Percentiles rank a stretch among this genome's conserved stretches.
phyloP scores from a whole-genome alignment of 371 early-diverging fungal genomes.

The Mucor lusitanicus region DNA sequence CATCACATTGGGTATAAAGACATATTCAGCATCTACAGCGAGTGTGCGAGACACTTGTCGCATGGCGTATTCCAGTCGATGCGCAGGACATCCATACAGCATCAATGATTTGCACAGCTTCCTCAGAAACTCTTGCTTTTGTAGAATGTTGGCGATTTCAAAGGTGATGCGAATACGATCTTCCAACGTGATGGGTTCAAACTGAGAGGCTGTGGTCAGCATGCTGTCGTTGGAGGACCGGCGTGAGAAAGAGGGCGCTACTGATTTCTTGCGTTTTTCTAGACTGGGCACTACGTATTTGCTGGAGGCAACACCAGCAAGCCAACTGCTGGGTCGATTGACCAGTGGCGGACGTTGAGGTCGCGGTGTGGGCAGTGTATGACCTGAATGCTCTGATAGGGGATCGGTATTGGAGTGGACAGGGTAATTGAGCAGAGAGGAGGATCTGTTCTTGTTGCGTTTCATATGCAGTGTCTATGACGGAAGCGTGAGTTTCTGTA shows the following conservation, averaged over 20 bases:
- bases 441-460: slow-evolving; percentile 2
- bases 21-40: slow-evolving; percentile 68
- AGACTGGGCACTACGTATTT: slow-evolving; percentile 48
- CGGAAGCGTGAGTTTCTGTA: not conserved
- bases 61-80: slow-evolving; percentile 62
- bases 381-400: not conserved
- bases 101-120: slow-evolving; percentile 55
- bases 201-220: slow-evolving; percentile 51
- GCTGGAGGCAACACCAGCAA: slow-evolving; percentile 34
- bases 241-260: slow-evolving; percentile 28
- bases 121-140: slow-evolving; percentile 59
- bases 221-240: slow-evolving; percentile 42
- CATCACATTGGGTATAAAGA: slow-evolving; percentile 72
- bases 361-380: not conserved
- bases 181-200: slow-evolving; percentile 52
- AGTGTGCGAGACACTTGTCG: slow-evolving; percentile 52
- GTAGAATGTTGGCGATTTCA: slow-evolving; percentile 61
- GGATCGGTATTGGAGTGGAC: slow-evolving; percentile 11
- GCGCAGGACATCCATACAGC: slow-evolving; percentile 62
- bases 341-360: slow-evolving; percentile 33
- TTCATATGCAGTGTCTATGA: not conserved
- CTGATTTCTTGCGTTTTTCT: slow-evolving; percentile 34
- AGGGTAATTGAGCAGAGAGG: slow-evolving; percentile 11
- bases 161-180: slow-evolving; percentile 61
- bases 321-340: slow-evolving; percentile 44